Evolutionary conservation across 108 stramenopile species (phyloP).

Genomic region (Cyclotella choctawhatcheeana): DNA sequence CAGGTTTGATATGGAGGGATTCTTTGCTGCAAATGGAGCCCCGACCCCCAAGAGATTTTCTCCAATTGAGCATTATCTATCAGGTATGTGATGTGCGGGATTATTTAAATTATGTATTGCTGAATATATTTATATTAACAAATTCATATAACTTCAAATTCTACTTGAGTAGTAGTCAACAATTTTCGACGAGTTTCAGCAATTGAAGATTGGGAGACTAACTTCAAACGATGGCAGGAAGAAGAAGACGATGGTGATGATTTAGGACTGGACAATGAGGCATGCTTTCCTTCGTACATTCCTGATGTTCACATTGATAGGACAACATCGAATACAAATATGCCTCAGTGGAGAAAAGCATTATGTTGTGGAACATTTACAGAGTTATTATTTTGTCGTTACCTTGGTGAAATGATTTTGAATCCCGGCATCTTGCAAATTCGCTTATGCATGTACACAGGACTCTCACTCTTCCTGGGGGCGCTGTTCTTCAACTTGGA

Average conservation of each 20-base stretch:
- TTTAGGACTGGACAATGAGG: conserved; percentile 7
- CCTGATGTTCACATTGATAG: conserved; percentile 56
- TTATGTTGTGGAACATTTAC: no score
- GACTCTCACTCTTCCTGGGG: conserved; percentile 39
- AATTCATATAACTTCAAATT: no score
- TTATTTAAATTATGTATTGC: no score
- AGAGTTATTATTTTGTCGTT: no score
- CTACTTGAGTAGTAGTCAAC: conserved; percentile 28
- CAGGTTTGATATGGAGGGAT: conserved; percentile 56
- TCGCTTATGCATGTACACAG: conserved; percentile 63
- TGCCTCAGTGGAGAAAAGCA: no score
- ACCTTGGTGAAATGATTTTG: conserved; percentile 56
- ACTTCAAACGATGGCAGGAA: conserved; percentile 25
- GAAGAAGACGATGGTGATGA: conserved; percentile 14
- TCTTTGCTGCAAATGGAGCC: conserved; percentile 49
- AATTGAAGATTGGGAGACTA: conserved; percentile 10
- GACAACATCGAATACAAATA: no score
- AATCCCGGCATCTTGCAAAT: conserved; percentile 70
- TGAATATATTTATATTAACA: no score
- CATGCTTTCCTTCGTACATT: conserved; percentile 32
- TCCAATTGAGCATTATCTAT: conserved; percentile 33
- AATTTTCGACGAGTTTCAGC: conserved; percentile 1
- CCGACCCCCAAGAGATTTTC: conserved; percentile 51
- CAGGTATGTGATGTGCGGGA: no score
- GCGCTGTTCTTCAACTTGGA: conserved; percentile 60